Evolutionary conservation across 2,329 filamentous ascomycete genomes (phyloP).

Genomic region (Cladosporium sp.): DNA sequence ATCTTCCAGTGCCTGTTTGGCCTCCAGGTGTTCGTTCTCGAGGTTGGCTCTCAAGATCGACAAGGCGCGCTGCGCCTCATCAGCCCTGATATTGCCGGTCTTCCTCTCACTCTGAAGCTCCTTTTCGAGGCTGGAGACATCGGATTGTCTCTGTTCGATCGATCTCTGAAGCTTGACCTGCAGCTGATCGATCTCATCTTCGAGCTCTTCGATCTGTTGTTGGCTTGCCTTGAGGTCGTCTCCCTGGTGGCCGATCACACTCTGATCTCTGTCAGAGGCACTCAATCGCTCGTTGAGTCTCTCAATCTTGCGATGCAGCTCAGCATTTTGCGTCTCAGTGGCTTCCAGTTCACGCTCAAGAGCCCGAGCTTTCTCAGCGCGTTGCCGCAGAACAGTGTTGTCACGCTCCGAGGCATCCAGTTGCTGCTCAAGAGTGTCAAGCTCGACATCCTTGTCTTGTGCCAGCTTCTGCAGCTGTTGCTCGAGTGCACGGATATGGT

Average conservation of each 20-base stretch:
- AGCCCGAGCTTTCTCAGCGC: slow-evolving; percentile 27
- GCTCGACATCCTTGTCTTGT: slow-evolving; percentile 41
- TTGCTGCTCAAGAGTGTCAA: slow-evolving; percentile 33
- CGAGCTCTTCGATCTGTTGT: slow-evolving; percentile 39
- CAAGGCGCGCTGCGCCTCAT: slow-evolving; percentile 41
- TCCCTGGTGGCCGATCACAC: slow-evolving; percentile 32
- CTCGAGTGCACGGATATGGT: slow-evolving; percentile 38
- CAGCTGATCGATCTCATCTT: slow-evolving; percentile 46
- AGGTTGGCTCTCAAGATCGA: slow-evolving; percentile 57
- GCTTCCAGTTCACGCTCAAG: slow-evolving; percentile 39
- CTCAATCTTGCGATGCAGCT: slow-evolving; percentile 32
- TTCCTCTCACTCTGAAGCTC: slow-evolving; percentile 42
- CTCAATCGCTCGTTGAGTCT: slow-evolving; percentile 28
- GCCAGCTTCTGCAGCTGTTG: slow-evolving; percentile 37
- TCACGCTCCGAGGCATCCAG: slow-evolving; percentile 32
- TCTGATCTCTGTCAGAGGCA: slow-evolving; percentile 33
- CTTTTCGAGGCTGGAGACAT: slow-evolving; percentile 46
- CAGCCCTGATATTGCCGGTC: slow-evolving; percentile 28
- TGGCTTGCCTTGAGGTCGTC: slow-evolving; percentile 30
- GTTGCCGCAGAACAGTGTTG: slow-evolving; percentile 24
- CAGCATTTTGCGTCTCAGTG: slow-evolving; percentile 35
- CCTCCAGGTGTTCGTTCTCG: slow-evolving; percentile 38
- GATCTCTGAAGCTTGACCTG: slow-evolving; percentile 41
- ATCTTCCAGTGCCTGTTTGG: slow-evolving; percentile 56
- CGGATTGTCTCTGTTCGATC: slow-evolving; percentile 34